Evolutionary conservation across 139 green algal species (phyloP).

Genomic region (Tetraselmis chui): DNA sequence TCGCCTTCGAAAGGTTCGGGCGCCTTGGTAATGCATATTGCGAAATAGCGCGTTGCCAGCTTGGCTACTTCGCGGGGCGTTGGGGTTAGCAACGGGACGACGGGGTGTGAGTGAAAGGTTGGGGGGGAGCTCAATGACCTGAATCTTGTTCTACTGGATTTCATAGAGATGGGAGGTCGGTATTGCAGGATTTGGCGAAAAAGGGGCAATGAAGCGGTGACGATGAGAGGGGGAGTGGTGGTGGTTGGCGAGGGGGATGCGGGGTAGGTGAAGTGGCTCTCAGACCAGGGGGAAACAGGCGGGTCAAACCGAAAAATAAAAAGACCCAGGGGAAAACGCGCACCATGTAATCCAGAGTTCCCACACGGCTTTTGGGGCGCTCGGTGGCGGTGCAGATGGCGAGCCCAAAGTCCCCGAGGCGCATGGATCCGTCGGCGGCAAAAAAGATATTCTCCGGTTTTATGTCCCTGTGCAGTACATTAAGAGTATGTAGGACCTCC

Average conservation of each 20-base stretch:
- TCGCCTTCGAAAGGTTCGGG: too few species aligned
- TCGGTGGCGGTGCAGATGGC: constrained; percentile 32
- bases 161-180: too few species aligned
- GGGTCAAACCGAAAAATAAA: too few species aligned
- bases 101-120: too few species aligned
- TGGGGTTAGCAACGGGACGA: too few species aligned
- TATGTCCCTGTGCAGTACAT: constrained; percentile 37
- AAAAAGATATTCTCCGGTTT: constrained; percentile 53
- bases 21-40: too few species aligned
- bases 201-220: background rate
- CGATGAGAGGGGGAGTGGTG: background rate
- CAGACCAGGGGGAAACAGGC: too few species aligned
- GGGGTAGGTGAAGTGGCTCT: background rate
- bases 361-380: constrained; percentile 20
- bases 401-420: constrained; percentile 47
- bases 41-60: too few species aligned
- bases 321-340: constrained; percentile 5
- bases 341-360: constrained; percentile 23
- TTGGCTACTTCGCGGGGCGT: too few species aligned
- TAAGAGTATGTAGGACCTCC: constrained; percentile 16
- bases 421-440: constrained; percentile 20
- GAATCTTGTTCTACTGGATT: too few species aligned
- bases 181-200: background rate
- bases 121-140: too few species aligned
- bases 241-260: background rate